Conservation (phyloP, 2,329 filamentous ascomycete genomes). For the Monosporascus sp. region DNA sequence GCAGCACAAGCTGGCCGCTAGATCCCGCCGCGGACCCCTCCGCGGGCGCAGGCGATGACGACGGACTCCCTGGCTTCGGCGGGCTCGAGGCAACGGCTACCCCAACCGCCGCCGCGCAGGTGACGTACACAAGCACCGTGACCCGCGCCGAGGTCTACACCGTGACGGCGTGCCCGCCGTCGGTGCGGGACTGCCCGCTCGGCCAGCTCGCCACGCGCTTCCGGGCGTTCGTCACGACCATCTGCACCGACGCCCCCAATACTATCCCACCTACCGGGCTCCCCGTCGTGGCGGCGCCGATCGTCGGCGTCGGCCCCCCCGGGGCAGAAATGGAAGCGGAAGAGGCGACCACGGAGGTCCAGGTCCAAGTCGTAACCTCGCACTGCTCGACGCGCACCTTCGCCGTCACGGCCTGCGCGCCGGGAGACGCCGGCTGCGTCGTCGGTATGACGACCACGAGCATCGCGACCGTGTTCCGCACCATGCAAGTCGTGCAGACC, state of each 20-base stretch:
- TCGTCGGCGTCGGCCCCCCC: background rate
- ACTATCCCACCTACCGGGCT: background rate
- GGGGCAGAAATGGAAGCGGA: background rate
- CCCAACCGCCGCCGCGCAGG: background rate
- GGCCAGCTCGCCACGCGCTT: constrained; percentile 12
- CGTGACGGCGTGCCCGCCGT: constrained; percentile 8
- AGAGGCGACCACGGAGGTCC: background rate
- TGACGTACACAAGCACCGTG: constrained; percentile 18
- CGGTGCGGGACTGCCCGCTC: constrained; percentile 4
- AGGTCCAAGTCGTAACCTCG: constrained; percentile 4
- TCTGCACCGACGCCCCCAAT: constrained; percentile 10
- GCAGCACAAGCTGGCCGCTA: too few species aligned
- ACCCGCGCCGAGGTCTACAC: constrained; percentile 19
- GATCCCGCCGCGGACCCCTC: background rate
- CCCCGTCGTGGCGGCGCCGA: background rate
- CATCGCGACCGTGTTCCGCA: constrained; percentile 14
- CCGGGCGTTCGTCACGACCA: constrained; percentile 17
- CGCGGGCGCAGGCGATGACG: background rate
- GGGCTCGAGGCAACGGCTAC: background rate
- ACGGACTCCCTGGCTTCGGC: background rate
- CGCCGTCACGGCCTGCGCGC: constrained; percentile 12
- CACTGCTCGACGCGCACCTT: constrained; percentile 13
- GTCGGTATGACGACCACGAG: constrained; percentile 14
- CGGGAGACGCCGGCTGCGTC: constrained; percentile 16
- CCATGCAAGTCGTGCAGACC: constrained; percentile 1